Evolutionary conservation across 441 rosid genomes (phyloP).

Genomic region (Pelargonium fulgidum): DNA sequence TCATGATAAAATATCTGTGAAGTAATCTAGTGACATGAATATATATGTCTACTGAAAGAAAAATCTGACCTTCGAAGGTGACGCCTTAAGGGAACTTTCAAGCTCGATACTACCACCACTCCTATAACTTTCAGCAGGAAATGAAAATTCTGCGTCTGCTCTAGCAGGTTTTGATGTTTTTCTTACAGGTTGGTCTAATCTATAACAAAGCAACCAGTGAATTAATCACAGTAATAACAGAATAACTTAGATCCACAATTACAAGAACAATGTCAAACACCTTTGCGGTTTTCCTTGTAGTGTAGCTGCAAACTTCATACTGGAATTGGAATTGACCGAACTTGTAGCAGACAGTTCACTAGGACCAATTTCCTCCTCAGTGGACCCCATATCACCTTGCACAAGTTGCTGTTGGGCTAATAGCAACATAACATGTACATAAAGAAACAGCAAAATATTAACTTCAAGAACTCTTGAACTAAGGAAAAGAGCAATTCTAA

Average conservation of each 20-base stretch:
- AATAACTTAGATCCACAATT: constrained; percentile 9
- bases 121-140: constrained; percentile 26
- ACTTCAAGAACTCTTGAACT: constrained; percentile 16
- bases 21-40: constrained; percentile 8
- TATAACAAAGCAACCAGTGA: constrained; percentile 34
- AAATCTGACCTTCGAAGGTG: constrained; percentile 50
- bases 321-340: constrained; percentile 25
- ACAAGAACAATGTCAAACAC: constrained; percentile 31
- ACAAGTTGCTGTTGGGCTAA: constrained; percentile 56
- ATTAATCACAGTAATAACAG: constrained; percentile 19
- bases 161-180: constrained; percentile 28
- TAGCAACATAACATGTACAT: constrained; percentile 18
- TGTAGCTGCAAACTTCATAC: constrained; percentile 31
- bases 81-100: constrained; percentile 36
- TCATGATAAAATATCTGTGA: constrained; percentile 17
- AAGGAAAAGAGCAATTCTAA: constrained; percentile 10
- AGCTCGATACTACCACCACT: constrained; percentile 32
- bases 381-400: constrained; percentile 22
- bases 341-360: constrained; percentile 25
- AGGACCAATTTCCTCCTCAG: constrained; percentile 27
- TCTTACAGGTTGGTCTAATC: constrained; percentile 45
- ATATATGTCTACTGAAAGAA: not conserved
- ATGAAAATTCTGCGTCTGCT: constrained; percentile 24
- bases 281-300: constrained; percentile 66
- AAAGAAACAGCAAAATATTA: constrained; percentile 22